These are phyloP conservation scores for Asterophora parasitica DNA, from an alignment of 768 basidiomycete species.

Conservation along the genomic window DNA sequence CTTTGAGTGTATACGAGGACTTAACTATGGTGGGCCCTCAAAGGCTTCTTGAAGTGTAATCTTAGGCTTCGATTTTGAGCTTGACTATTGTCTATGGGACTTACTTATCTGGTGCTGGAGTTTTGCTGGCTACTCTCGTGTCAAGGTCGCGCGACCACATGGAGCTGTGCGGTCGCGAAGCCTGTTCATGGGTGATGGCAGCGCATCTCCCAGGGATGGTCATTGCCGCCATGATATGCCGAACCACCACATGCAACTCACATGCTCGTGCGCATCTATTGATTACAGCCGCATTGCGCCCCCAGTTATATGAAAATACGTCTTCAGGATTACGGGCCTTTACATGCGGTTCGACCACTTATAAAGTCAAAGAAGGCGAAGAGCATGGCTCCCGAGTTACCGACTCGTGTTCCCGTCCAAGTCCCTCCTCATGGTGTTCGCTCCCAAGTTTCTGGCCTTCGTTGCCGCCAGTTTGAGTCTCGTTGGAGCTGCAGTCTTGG, in stretches of 20 bases:
- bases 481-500: conserved; percentile 5
- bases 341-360: conserved; percentile 7
- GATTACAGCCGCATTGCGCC: conserved; percentile 5
- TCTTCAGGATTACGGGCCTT: background rate
- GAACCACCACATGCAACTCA: conserved; percentile 4
- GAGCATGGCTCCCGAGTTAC: background rate
- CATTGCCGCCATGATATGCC: background rate
- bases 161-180: too few relatives aligned
- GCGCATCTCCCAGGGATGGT: conserved; percentile 5
- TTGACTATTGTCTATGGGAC: too few relatives aligned
- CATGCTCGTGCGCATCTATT: background rate
- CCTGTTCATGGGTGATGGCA: background rate
- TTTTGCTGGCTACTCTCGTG: too few relatives aligned
- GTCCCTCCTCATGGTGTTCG: conserved; percentile 6
- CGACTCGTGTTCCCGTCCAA: background rate
- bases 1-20: too few relatives aligned
- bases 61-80: too few relatives aligned
- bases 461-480: conserved; percentile 8
- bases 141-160: too few relatives aligned
- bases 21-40: too few relatives aligned
- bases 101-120: too few relatives aligned
- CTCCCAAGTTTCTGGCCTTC: conserved; percentile 4
- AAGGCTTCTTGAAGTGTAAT: too few relatives aligned
- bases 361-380: conserved; percentile 4
- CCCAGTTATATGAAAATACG: background rate